Evolutionary conservation across 2,329 filamentous ascomycete species (phyloP).

Genomic region (Aschersonia sp.): DNA sequence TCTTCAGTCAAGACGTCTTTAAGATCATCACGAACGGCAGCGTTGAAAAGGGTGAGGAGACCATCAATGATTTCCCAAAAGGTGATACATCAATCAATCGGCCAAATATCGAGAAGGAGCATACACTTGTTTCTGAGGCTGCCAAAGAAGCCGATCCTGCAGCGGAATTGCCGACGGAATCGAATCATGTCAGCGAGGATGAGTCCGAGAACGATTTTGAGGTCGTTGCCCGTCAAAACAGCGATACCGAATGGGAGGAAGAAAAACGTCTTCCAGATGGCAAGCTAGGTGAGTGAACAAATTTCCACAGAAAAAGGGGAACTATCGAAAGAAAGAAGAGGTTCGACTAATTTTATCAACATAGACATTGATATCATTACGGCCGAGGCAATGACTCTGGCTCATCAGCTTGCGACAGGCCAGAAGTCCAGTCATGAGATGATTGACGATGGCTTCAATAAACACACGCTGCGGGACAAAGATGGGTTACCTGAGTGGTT

Average conservation of each 20-base stretch:
- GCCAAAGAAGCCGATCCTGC: not conserved
- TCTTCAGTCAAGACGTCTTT: conserved; percentile 94
- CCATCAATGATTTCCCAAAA: conserved; percentile 22
- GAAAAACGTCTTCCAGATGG: conserved; percentile 49
- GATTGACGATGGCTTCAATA: conserved; percentile 87
- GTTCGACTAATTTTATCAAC: conserved; percentile 5
- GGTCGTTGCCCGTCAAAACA: conserved; percentile 35
- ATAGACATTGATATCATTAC: conserved; percentile 94
- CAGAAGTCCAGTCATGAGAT: conserved; percentile 67
- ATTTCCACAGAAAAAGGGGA: not conserved
- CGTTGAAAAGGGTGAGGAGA: conserved; percentile 52
- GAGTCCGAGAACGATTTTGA: conserved; percentile 41
- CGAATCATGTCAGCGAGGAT: conserved; percentile 11
- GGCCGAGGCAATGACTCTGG: conserved; percentile 97
- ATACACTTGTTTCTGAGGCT: not conserved
- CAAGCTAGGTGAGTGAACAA: conserved; percentile 33
- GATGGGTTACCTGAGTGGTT: conserved; percentile 97
- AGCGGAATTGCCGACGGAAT: conserved; percentile 1
- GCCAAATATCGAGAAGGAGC: not conserved
- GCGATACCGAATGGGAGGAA: conserved; percentile 51
- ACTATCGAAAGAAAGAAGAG: not conserved
- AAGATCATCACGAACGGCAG: conserved; percentile 31
- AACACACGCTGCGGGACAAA: conserved; percentile 74
- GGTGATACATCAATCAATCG: conserved; percentile 11
- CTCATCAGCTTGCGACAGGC: conserved; percentile 79